Evolutionary conservation across 225 moss, liverwort and hornwort genomes (phyloP).

Genomic region (Antitrichia curtipendula): DNA sequence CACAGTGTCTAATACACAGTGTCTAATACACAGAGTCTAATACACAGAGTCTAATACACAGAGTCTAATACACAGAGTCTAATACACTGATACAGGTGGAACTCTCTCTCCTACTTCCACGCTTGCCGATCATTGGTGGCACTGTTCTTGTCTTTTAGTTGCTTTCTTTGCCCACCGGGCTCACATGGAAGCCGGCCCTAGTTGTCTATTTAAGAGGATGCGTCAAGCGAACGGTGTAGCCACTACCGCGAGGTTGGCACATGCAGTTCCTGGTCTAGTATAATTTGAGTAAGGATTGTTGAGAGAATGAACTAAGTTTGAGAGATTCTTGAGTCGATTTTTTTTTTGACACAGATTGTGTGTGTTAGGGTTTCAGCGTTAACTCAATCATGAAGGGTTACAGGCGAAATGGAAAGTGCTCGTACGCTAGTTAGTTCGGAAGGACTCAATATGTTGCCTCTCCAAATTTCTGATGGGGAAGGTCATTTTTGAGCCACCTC

Average conservation of each 20-base stretch:
- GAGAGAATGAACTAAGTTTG: not conserved
- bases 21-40: no score
- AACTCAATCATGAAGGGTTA: not conserved
- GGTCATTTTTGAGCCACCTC: not conserved
- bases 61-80: no score
- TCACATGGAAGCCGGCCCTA: no score
- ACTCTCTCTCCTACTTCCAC: no score
- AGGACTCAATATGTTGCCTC: not conserved
- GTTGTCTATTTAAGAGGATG: no score
- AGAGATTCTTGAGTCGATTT: not conserved
- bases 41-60: no score
- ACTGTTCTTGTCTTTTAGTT: no score
- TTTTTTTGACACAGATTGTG: not conserved
- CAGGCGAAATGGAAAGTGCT: not conserved
- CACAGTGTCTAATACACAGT: no score
- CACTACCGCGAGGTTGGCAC: not conserved
- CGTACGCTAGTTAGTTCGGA: not conserved
- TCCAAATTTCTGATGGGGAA: not conserved
- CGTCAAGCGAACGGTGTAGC: not conserved
- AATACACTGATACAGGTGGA: no score
- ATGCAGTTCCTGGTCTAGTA: not conserved
- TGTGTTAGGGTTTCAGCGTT: not conserved
- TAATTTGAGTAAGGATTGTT: not conserved
- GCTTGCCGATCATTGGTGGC: no score
- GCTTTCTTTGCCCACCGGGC: no score